Base-by-base conservation (phyloP, 129 eudicot species). In the Gnaphalium uliginosum region DNA sequence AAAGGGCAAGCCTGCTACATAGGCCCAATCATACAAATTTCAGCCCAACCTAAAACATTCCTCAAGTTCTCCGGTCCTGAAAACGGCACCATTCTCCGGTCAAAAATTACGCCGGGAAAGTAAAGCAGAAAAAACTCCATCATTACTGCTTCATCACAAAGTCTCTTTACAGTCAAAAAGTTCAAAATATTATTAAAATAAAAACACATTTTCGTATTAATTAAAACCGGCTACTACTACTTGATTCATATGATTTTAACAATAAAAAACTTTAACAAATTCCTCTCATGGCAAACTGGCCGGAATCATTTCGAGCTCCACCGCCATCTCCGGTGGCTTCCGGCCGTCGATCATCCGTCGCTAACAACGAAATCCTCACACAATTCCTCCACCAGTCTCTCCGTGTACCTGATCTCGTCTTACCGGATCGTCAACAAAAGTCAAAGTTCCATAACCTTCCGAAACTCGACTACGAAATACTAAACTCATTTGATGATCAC, bases 311-410 rank as follows among this genome's bases (percentile, higher is more conserved):
- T 76, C 90, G 96, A 6, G 97, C 97, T 0, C 97, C 97, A 10
- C 97, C 97, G 17, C 97, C 97, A 0, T 92, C 97, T 5, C 97
- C 97, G 19, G 90, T 92, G 8, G 97, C 86, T 18, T 60, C 93
- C 0, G 90, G 93, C 24, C 86, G 93, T 23, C 75, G 88, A 30
- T 87, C 96, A 2, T 80, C 96, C 17, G 87, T 85, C 48, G 79
- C 89, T 0, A 92, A 92, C 68, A 96, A 92, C 15, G 91, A 87
- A 50, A 72, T 92, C 35, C 83, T 92, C 21, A 75, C 96, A 0
- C 86, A 89, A 26, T 92, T 83, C 50, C 91, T 92, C 41, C 78
- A 89, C 50, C 83, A 82, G 10, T 85, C 96, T 0, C 87, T 89
- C 18, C 89, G 78, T 23, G 97, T 92, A n/a, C 97, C 97, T 1